Evolutionary conservation across 768 basidiomycete genomes (phyloP).

Genomic region (Boletellus sp.): DNA sequence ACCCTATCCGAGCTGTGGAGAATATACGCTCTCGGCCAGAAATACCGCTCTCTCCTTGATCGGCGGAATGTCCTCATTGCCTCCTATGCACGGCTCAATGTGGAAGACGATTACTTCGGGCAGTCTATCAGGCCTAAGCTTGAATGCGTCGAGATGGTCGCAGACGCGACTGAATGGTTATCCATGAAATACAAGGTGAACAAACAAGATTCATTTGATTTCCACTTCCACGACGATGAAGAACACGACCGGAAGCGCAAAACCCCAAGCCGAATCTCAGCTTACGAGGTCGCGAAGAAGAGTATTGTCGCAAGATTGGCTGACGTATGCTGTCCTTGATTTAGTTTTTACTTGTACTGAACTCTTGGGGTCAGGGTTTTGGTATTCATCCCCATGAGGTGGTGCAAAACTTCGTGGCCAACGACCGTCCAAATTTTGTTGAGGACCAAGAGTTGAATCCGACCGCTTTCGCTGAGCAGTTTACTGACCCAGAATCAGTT

Average conservation of each 20-base stretch:
- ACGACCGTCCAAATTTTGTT: slow-evolving; percentile 59
- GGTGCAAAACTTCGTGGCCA: slow-evolving; percentile 75
- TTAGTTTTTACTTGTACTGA: background rate
- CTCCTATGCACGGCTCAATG: slow-evolving; percentile 65
- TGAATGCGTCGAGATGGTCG: slow-evolving; percentile 83
- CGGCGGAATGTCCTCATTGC: slow-evolving; percentile 59
- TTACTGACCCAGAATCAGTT: slow-evolving; percentile 61
- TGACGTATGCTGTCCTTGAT: slow-evolving; percentile 47
- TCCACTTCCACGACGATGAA: slow-evolving; percentile 72
- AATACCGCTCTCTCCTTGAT: slow-evolving; percentile 82
- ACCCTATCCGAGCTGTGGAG: slow-evolving; percentile 82
- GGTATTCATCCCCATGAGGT: slow-evolving; percentile 80
- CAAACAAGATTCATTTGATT: slow-evolving; percentile 57
- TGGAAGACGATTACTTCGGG: slow-evolving; percentile 74
- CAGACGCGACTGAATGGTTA: slow-evolving; percentile 91
- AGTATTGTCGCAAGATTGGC: slow-evolving; percentile 75
- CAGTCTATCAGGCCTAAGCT: slow-evolving; percentile 61
- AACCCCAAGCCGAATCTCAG: slow-evolving; percentile 78
- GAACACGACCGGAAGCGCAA: slow-evolving; percentile 62
- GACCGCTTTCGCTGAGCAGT: slow-evolving; percentile 80
- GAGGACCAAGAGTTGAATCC: slow-evolving; percentile 84
- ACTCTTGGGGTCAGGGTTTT: slow-evolving; percentile 56
- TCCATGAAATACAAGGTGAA: slow-evolving; percentile 77
- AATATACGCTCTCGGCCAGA: slow-evolving; percentile 84
- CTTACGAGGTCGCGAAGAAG: slow-evolving; percentile 81